Evolutionary conservation across 495 filamentous ascomycete species (phyloP).

Genomic region (Penicillium mononematosum): DNA sequence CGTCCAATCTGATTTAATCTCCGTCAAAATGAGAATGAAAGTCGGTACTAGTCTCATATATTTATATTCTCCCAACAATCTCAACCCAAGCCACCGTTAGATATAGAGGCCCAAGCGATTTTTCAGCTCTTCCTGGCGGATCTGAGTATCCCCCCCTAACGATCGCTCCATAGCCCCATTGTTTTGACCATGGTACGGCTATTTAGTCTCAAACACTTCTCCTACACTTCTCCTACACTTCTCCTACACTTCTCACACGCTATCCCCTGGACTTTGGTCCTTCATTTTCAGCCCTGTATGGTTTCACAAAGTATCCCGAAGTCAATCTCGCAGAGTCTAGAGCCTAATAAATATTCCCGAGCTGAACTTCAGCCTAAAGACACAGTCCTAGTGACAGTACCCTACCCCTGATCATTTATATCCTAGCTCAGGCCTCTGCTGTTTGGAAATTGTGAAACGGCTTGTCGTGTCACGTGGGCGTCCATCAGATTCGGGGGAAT

Average conservation of each 20-base stretch:
- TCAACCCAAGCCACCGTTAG: not conserved
- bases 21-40: not conserved
- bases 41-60: not conserved
- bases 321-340: constrained; percentile 1
- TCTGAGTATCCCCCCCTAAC: not conserved
- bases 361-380: not conserved
- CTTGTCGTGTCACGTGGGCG: constrained; percentile 5
- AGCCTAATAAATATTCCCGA: constrained; percentile 11
- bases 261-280: not conserved
- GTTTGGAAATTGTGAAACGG: constrained; percentile 9
- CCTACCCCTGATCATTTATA: constrained; percentile 10
- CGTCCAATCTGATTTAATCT: constrained; percentile 1
- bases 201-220: constrained; percentile 4
- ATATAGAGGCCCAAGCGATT: not conserved
- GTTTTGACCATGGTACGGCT: not conserved
- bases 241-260: not conserved
- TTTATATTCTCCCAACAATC: not conserved
- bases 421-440: constrained; percentile 1
- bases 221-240: not conserved
- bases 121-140: too few relatives aligned
- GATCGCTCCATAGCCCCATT: constrained; percentile 3
- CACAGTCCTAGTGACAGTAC: not conserved
- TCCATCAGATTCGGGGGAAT: not conserved
- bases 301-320: not conserved
- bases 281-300: not conserved